Evolutionary conservation across 2,329 filamentous ascomycete species (phyloP).

Genomic region (Cordyceps militaris): DNA sequence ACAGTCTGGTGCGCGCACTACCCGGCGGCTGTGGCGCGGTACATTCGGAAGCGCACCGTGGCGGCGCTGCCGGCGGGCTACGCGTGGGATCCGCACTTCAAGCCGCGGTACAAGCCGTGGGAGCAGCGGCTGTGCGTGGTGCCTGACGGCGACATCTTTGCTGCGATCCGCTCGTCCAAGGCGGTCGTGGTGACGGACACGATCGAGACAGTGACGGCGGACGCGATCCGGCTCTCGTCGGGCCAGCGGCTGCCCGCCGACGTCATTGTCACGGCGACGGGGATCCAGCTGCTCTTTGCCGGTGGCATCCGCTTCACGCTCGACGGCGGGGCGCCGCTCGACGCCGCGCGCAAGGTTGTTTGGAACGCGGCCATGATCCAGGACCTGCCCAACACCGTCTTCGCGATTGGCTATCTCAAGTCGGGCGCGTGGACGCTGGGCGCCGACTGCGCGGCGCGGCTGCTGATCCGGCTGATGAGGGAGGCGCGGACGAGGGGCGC

Average conservation of each 20-base stretch:
- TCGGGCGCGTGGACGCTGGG: slow-evolving; percentile 58
- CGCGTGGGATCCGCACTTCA: slow-evolving; percentile 56
- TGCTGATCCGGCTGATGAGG: neutral
- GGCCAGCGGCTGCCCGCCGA: slow-evolving; percentile 51
- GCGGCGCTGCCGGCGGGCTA: slow-evolving; percentile 46
- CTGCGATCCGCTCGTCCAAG: slow-evolving; percentile 32
- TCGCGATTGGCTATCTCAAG: slow-evolving; percentile 59
- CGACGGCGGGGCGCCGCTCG: slow-evolving; percentile 47
- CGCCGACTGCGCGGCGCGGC: slow-evolving; percentile 33
- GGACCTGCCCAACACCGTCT: slow-evolving; percentile 55
- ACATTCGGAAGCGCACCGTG: slow-evolving; percentile 35
- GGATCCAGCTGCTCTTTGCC: slow-evolving; percentile 53
- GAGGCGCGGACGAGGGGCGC: neutral
- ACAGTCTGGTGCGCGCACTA: slow-evolving; percentile 36
- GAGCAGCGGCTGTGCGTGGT: slow-evolving; percentile 69
- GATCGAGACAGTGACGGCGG: slow-evolving; percentile 43
- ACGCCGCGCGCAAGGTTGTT: slow-evolving; percentile 43
- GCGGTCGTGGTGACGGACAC: slow-evolving; percentile 42
- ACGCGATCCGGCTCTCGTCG: slow-evolving; percentile 41
- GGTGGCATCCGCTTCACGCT: slow-evolving; percentile 46
- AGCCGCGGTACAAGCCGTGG: slow-evolving; percentile 58
- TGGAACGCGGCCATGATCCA: slow-evolving; percentile 63
- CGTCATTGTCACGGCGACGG: slow-evolving; percentile 63
- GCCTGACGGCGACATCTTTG: slow-evolving; percentile 50
- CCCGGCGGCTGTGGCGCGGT: slow-evolving; percentile 19